Conservation (phyloP, 2,329 filamentous ascomycete genomes). For the Coniochaeta sp. region DNA sequence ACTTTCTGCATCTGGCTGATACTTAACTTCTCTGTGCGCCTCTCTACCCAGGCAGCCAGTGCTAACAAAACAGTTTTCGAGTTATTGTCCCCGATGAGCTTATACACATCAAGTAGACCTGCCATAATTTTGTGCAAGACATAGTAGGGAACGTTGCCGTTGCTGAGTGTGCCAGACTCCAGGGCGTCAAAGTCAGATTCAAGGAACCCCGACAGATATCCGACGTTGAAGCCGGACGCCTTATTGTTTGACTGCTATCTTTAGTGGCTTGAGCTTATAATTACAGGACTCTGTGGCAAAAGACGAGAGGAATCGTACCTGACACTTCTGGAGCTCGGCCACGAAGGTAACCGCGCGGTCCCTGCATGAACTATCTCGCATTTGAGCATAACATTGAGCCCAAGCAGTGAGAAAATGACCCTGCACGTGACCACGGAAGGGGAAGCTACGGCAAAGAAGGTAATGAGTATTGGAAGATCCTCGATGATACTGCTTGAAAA, state of each 20-base stretch:
- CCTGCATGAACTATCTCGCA: conserved; percentile 32
- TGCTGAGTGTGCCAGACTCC: conserved; percentile 32
- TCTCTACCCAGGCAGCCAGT: conserved; percentile 40
- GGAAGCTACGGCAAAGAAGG: conserved; percentile 26
- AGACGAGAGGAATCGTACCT: neutral
- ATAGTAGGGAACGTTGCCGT: conserved; percentile 47
- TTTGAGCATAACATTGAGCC: conserved; percentile 17
- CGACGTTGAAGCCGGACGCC: conserved; percentile 31
- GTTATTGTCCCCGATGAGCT: conserved; percentile 30
- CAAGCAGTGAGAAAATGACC: conserved; percentile 43
- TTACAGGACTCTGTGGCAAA: neutral
- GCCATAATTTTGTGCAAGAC: conserved; percentile 46
- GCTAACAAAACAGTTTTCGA: conserved; percentile 34
- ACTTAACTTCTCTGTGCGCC: conserved; percentile 32
- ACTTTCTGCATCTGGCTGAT: conserved; percentile 38
- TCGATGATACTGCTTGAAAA: neutral
- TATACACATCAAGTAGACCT: conserved; percentile 42
- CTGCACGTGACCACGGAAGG: conserved; percentile 42
- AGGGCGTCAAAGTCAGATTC: conserved; percentile 40
- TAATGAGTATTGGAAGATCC: neutral
- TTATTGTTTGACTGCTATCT: conserved; percentile 35
- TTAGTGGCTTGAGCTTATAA: neutral
- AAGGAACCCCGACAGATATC: conserved; percentile 44
- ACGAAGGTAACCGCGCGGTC: conserved; percentile 37
- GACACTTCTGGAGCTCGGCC: conserved; percentile 37